Percentiles rank a stretch among this genome's conserved stretches.
phyloP scores from a whole-genome alignment of 768 basidiomycete species.

The Lentinula guzmanii region DNA sequence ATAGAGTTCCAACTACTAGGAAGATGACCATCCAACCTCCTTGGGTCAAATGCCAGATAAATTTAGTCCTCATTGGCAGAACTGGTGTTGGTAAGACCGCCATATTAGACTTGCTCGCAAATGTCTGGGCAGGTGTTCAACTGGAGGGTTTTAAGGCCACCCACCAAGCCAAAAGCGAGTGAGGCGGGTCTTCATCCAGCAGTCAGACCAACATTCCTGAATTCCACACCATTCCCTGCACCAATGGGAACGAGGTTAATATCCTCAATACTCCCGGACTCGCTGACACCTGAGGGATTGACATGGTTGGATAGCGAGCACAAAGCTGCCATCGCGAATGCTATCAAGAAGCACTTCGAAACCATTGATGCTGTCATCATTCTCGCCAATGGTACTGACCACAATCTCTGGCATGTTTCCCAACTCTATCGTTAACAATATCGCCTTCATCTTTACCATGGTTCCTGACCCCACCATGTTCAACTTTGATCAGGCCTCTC shows the following conservation, averaged over 20 bases:
- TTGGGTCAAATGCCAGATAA: background rate
- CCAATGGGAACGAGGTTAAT: conserved; percentile 1
- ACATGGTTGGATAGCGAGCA: conserved; percentile 15
- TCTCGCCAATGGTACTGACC: conserved; percentile 22
- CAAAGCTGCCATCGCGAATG: conserved; percentile 18
- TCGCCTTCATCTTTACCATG: conserved; percentile 10
- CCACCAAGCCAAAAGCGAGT: no score
- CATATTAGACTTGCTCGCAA: background rate
- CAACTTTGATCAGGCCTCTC: background rate
- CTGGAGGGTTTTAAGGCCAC: background rate
- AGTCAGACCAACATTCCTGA: background rate
- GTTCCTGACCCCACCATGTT: background rate
- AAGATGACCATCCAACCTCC: background rate
- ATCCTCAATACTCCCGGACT: conserved; percentile 24
- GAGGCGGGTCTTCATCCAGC: background rate
- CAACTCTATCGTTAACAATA: conserved; percentile 14
- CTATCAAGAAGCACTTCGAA: conserved; percentile 14
- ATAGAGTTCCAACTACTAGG: background rate
- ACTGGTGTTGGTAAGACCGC: background rate
- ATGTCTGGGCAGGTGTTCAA: background rate
- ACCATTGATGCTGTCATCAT: conserved; percentile 20
- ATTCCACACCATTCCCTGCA: background rate
- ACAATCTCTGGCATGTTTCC: conserved; percentile 16
- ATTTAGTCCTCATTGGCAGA: background rate
- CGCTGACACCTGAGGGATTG: conserved; percentile 20